Evolutionary conservation across 352 stramenopile genomes (phyloP), one percentile per base, ranked within the genome.

Genomic region (Proteromonas lacertae): DNA sequence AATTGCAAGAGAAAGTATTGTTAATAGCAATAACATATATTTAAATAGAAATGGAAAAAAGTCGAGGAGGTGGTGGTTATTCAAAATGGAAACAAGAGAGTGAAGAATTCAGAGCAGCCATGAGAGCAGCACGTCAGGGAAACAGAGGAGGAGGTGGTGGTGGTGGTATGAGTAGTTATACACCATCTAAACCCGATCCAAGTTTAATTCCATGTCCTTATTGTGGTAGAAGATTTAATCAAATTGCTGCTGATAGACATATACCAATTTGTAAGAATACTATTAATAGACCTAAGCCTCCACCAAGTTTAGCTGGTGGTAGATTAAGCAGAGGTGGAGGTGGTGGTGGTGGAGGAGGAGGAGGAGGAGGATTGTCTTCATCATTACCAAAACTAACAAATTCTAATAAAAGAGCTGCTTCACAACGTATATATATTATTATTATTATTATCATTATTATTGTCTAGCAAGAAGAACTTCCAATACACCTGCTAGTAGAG

Each of bases 181-280:
- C 57, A 19, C 58, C 59, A 8, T 62, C 62, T 0, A 61, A 57
- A 6, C 60, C 59, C 2, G 62, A 81, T 35, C 61, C 61, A 25
- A 76, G 60, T 28, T 51, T 86, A 4, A 71, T 89, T 16, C 66
- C 63, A 25, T 89, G 73, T 45, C 68, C 77, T 38, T 69, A 77
- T 47, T 89, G 73, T 46, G 62, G 55, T 36, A 62, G 73, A 7
- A 59, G 60, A 14, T 89, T 86, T 45, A 89, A 87, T 41, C 64
- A 84, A 24, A 65, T 64, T 21, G 71, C 73, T 0, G 73, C 69
- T 0, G 71, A 86, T 33, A 53, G 73, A 2, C 73, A 89, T 45
- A 89, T 89, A 38, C 50, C 69, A 13, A 69, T 76, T 41, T 89
- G 73, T 44, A 61, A 70, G 43, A 62, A 79, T 43, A 82, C 50